Evolutionary conservation across 306 rosid species (phyloP).

Genomic region (Rubus idaeus): DNA sequence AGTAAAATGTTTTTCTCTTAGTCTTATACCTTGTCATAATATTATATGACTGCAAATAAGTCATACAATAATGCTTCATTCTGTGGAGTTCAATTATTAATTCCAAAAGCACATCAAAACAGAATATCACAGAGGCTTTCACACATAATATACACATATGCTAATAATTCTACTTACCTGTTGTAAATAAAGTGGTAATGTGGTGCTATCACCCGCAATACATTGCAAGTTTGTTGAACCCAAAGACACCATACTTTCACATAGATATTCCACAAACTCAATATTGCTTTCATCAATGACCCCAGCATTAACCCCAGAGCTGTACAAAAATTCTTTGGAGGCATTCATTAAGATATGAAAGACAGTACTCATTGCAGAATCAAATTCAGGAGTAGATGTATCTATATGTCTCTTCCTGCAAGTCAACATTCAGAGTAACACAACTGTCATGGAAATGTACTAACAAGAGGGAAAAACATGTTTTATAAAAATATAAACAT

Average conservation of each 20-base stretch:
- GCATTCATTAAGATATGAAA: conserved; percentile 73
- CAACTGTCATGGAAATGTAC: conserved; percentile 20
- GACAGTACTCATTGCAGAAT: conserved; percentile 68
- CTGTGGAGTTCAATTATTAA: background rate
- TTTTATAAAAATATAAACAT: background rate
- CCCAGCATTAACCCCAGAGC: conserved; percentile 50
- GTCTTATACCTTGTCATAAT: background rate
- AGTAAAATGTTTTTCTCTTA: background rate
- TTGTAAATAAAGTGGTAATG: conserved; percentile 63
- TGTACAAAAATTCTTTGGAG: conserved; percentile 67
- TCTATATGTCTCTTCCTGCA: conserved; percentile 83
- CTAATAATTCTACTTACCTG: conserved; percentile 51
- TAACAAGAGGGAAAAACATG: background rate
- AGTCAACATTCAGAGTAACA: conserved; percentile 25
- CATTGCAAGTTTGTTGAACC: conserved; percentile 84
- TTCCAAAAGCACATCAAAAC: background rate
- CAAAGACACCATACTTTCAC: conserved; percentile 88
- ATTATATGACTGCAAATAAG: background rate
- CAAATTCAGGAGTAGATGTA: conserved; percentile 65
- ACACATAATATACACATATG: background rate
- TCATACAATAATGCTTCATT: background rate
- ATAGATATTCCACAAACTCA: conserved; percentile 74
- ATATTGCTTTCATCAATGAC: conserved; percentile 67
- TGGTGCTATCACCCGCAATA: conserved; percentile 59
- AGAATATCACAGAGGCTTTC: background rate